These are phyloP conservation scores for Russula ochroleuca DNA, from an alignment of 768 basidiomycete genomes.

Conservation along the genomic window DNA sequence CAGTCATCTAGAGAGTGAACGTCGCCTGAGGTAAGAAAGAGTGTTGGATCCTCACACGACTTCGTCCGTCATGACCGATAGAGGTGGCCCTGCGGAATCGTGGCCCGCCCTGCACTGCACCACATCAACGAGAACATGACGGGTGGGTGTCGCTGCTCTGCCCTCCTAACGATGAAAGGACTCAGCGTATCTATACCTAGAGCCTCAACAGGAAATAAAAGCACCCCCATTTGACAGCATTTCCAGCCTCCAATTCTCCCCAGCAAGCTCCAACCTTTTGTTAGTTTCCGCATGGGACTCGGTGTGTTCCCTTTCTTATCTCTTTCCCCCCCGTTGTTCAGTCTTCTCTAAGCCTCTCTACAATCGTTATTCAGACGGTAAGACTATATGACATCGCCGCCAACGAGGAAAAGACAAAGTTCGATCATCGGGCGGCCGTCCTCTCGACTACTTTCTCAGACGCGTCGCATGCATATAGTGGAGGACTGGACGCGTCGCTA, in stretches of 20 bases:
- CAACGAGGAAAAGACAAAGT: constrained; percentile 71
- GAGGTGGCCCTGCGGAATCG: no score
- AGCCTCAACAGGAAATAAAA: constrained; percentile 41
- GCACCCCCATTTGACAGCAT: constrained; percentile 85
- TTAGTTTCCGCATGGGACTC: constrained; percentile 92
- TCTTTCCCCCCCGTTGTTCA: constrained; percentile 32
- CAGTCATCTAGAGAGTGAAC: no score
- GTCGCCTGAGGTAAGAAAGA: no score
- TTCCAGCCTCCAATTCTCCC: constrained; percentile 76
- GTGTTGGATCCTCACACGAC: no score
- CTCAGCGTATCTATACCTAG: not conserved
- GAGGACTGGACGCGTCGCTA: constrained; percentile 80
- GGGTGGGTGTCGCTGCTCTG: not conserved
- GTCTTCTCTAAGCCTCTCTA: constrained; percentile 30
- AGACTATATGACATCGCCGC: constrained; percentile 50
- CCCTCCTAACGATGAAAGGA: not conserved
- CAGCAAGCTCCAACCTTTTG: constrained; percentile 70
- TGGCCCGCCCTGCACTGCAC: not conserved
- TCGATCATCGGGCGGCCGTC: constrained; percentile 85
- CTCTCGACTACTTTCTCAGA: constrained; percentile 77
- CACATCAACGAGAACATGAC: constrained; percentile 3
- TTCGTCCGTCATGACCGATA: no score
- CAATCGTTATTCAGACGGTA: constrained; percentile 49
- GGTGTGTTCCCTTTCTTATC: constrained; percentile 36
- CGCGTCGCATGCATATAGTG: constrained; percentile 67